A percentile compares a stretch with the other conserved stretches of the same genome.
Evolutionary conservation across 2,329 filamentous ascomycete genomes (phyloP).

Genomic region (Pseudocercospora crystallina): DNA sequence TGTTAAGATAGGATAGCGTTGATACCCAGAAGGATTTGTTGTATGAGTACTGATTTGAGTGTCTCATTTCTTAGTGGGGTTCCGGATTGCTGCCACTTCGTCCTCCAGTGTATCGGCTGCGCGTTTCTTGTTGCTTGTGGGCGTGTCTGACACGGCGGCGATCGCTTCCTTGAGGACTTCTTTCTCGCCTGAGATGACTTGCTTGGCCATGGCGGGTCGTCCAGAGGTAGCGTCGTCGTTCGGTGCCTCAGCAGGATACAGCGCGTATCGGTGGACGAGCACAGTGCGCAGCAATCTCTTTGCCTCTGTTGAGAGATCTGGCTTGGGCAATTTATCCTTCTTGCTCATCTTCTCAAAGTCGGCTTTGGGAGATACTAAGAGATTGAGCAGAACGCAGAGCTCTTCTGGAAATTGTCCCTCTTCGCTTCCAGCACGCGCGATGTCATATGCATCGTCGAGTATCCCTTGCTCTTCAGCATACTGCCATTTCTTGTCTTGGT

Average conservation of each 20-base stretch:
- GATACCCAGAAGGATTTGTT: conserved; percentile 26
- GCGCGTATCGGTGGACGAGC: conserved; percentile 41
- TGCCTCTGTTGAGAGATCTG: conserved; percentile 33
- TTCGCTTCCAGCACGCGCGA: conserved; percentile 36
- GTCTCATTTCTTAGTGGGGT: conserved; percentile 21
- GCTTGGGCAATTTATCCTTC: conserved; percentile 46
- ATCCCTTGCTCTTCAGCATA: conserved; percentile 64
- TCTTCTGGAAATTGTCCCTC: conserved; percentile 41
- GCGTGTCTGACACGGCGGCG: conserved; percentile 17
- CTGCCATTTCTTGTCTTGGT: conserved; percentile 33
- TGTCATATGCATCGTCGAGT: conserved; percentile 72
- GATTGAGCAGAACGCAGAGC: conserved; percentile 45
- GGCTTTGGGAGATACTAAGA: conserved; percentile 42
- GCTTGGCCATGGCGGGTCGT: conserved; percentile 56
- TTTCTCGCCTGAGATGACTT: conserved; percentile 72
- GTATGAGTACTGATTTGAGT: background rate
- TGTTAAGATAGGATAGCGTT: conserved; percentile 25
- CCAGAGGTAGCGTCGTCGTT: conserved; percentile 50
- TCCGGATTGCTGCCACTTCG: conserved; percentile 21
- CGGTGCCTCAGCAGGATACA: conserved; percentile 49
- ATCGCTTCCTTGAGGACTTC: conserved; percentile 59
- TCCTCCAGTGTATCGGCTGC: conserved; percentile 24
- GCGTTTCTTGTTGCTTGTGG: conserved; percentile 23
- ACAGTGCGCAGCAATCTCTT: conserved; percentile 43
- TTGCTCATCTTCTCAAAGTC: conserved; percentile 44